These are phyloP conservation scores for Fusarium sp. DNA, from an alignment of 2,329 filamentous ascomycete species.

Conservation along the genomic window DNA sequence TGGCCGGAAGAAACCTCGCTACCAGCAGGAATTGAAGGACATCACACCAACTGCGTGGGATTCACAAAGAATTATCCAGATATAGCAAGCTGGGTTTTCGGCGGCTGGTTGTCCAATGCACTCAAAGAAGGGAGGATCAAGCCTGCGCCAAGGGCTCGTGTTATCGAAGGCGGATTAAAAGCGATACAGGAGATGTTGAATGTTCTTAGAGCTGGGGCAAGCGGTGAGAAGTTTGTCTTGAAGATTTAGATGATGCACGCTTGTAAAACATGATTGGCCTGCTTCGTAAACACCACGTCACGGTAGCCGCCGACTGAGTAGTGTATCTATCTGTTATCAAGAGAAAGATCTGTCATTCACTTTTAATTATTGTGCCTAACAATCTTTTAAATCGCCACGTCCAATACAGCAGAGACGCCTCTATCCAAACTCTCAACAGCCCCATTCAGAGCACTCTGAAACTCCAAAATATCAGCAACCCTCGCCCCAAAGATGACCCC, in stretches of 20 bases:
- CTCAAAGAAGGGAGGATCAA: background rate
- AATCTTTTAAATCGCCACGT: background rate
- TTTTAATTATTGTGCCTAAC: no score
- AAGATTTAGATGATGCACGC: no score
- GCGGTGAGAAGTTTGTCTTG: background rate
- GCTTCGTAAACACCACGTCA: no score
- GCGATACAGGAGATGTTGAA: background rate
- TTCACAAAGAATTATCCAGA: background rate
- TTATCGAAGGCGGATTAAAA: background rate
- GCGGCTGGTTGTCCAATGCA: background rate
- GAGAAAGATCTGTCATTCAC: background rate
- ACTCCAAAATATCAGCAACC: background rate
- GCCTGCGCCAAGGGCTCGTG: background rate
- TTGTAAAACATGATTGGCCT: no score
- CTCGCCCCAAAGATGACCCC: background rate
- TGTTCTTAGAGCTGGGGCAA: background rate
- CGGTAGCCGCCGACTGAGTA: no score
- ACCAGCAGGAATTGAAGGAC: background rate
- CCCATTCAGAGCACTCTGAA: background rate
- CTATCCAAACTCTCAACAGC: slow-evolving; percentile 4
- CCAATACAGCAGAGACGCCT: background rate
- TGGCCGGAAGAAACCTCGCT: background rate
- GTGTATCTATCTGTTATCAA: background rate
- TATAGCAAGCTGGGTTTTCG: background rate
- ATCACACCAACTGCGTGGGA: background rate